Base-by-base conservation (phyloP, 1,284 basidiomycete species). In the Fereydounia khargensis region DNA sequence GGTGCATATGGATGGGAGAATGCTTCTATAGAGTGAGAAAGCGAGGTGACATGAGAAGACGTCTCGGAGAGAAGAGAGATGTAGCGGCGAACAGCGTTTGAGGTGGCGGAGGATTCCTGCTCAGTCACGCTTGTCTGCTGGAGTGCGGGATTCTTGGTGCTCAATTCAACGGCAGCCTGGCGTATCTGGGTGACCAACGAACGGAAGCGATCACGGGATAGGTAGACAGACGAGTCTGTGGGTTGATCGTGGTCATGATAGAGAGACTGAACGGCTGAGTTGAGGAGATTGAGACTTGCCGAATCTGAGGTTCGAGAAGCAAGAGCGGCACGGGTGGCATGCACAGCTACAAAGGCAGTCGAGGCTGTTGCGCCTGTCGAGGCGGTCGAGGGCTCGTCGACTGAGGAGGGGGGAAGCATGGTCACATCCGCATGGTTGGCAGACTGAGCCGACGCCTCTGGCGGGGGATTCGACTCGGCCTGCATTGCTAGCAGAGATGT, bases 1-100 rank as follows among this genome's bases (percentile, higher is more conserved):
- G 14, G 30, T 6, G 14, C 30, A 6, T 6, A 16, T 16, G 30
- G 17, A 11, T 11, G 6, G 3, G 31, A 33, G 42, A 61, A 35
- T 6, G 58, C 49, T 16, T 47, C 45, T 14, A 56, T 48, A 18
- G 58, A 49, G 22, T 56, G 58, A 6, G 52, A 46, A 6, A 61
- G 53, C 6, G 53, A 48, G 2, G 48, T 49, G 13, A 53, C 53
- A 30, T 61, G 58, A 11, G 32, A 49, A 7, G 58, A 61, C 3
- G 58, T 56, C 39, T 61, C 58, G 10, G 46, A 43, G 1, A 61
- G 40, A 21, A 61, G 27, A 5, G 58, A 61, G 24, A 61, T 48
- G 40, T 56, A 61, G 11, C 58, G 39, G 3, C 49, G 47, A 21
- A 60, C 22, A 8, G 54, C 52, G 25, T 55, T 52, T 4, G 55